Evolutionary conservation across 1,284 basidiomycete genomes (phyloP), one percentile per base, ranked within the genome.

Genomic region (Heterobasidion occidentale): DNA sequence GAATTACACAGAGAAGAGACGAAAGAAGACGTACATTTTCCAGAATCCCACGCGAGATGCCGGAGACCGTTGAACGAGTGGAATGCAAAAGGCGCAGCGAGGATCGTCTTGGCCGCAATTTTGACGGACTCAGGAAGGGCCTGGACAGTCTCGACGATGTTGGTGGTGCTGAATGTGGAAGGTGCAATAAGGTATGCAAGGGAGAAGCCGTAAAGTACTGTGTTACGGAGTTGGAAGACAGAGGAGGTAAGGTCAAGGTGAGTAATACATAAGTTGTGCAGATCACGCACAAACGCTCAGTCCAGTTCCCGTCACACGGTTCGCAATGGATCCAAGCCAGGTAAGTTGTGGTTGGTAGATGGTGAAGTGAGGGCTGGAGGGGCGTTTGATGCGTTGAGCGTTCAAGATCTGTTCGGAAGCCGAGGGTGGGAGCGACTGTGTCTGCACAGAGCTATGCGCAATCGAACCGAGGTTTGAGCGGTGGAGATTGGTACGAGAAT

Each of bases 281-380:
- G 9, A 14, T 46, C 57, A 85, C 90, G 67, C 67, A 93, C 90
- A 77, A 59, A 79, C 84, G 59, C 87, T 88, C 54, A 99, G 77
- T 9, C 78, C 91, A 20, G 74, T 80, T 58, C 97, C 96, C 7
- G 94, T 92, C 51, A 83, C 72, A 70, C 96, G 90, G 76, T 98
- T 88, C 36, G 80, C 80, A 66, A 96, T 94, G 14, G 94, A 97
- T 3, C 74, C 79, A 56, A 88, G 44, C 92, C 92, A 97, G 47
- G 96, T 98, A 50, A 94, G 72, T 71, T 98, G 95, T 19, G 93
- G 94, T 71, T 97, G 91, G 77, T 98, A 99, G 73, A 98, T 98
- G 52, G 92, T 92, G 65, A 95, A 89, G 72, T 98, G 94, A 20
- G 97, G 96, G 65, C 88, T 91, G 57, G 80, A 88, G 17, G 97